Percentiles rank a stretch among this genome's conserved stretches.
phyloP scores from a whole-genome alignment of 352 stramenopile genomes.

The Plasmopara viticola region DNA sequence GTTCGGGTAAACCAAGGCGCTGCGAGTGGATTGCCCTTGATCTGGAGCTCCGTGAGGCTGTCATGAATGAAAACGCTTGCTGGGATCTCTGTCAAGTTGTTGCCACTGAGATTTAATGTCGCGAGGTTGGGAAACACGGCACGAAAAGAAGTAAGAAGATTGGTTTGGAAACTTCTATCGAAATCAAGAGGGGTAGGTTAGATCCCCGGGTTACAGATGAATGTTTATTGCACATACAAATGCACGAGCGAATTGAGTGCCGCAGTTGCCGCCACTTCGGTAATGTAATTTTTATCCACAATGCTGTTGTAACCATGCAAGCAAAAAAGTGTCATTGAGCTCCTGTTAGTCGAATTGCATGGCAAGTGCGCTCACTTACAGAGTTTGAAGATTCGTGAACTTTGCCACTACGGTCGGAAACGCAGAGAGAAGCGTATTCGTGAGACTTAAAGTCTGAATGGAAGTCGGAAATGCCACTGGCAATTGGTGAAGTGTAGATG shows the following conservation, averaged over 20 bases:
- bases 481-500: slow-evolving; percentile 20
- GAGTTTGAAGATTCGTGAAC: slow-evolving; percentile 23
- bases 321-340: background rate
- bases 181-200: background rate
- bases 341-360: no score
- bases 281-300: slow-evolving; percentile 31
- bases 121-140: slow-evolving; percentile 48
- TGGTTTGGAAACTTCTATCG: slow-evolving; percentile 40
- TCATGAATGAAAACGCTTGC: slow-evolving; percentile 40
- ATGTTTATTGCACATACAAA: slow-evolving; percentile 29
- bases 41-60: slow-evolving; percentile 33
- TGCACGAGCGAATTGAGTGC: slow-evolving; percentile 33
- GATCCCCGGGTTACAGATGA: background rate
- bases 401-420: slow-evolving; percentile 33
- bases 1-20: slow-evolving; percentile 38
- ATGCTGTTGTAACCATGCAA: slow-evolving; percentile 5
- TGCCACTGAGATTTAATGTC: slow-evolving; percentile 46
- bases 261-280: slow-evolving; percentile 24
- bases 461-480: slow-evolving; percentile 16
- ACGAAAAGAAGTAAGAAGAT: slow-evolving; percentile 43
- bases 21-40: slow-evolving; percentile 38
- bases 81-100: slow-evolving; percentile 48
- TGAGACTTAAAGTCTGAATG: slow-evolving; percentile 23
- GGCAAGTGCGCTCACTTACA: slow-evolving; percentile 16
- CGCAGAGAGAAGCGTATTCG: slow-evolving; percentile 24